Conservation (phyloP, 805 yeast species). For the Candida jianshihensis region DNA sequence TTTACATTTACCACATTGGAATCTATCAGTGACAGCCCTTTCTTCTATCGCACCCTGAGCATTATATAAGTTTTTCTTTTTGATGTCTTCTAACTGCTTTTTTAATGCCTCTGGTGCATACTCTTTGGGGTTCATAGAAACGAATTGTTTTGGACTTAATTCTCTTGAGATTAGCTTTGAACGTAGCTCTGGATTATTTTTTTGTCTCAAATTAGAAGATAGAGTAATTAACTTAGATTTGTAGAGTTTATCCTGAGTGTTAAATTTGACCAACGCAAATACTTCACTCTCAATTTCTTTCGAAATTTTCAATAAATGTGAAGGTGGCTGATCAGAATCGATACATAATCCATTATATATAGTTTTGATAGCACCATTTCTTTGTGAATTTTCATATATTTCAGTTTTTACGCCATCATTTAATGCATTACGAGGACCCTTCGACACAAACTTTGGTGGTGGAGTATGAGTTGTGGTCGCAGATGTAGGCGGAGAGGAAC, state of each 20-base stretch:
- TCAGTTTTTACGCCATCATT: constrained; percentile 73
- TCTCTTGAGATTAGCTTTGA: constrained; percentile 60
- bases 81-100: constrained; percentile 77
- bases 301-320: constrained; percentile 53
- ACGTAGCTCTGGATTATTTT: constrained; percentile 82
- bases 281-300: constrained; percentile 70
- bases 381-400: constrained; percentile 65
- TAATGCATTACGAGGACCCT: constrained; percentile 66
- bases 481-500: not conserved
- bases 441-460: constrained; percentile 36
- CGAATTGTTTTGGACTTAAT: constrained; percentile 57
- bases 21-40: constrained; percentile 93
- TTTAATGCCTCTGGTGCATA: constrained; percentile 91
- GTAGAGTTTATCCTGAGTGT: constrained; percentile 49
- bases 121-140: constrained; percentile 85
- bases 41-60: constrained; percentile 97
- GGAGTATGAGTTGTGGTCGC: constrained; percentile 8
- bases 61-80: constrained; percentile 83
- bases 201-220: constrained; percentile 81
- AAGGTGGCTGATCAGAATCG: constrained; percentile 61
- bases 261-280: constrained; percentile 50
- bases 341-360: constrained; percentile 85
- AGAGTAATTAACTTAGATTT: constrained; percentile 80
- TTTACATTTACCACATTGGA: constrained; percentile 96
- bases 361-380: constrained; percentile 80